Evolutionary conservation across 257 asterid genomes (phyloP), one percentile per base, ranked within the genome.

Genomic region (Schizonepeta tenuifolia): DNA sequence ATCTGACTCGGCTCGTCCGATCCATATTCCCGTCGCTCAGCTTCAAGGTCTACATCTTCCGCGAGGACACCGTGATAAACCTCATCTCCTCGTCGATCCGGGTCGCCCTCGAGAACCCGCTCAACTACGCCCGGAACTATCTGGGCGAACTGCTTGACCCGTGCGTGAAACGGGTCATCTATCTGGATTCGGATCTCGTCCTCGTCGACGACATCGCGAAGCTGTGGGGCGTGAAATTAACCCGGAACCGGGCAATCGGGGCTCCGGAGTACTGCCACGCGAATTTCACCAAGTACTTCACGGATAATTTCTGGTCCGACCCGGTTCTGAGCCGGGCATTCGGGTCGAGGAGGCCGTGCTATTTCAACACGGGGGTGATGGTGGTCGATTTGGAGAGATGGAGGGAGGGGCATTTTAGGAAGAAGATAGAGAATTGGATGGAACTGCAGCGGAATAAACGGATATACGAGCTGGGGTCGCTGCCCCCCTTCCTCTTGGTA

Each of bases 231-330:
- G 85, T 81, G 11, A 57, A 58, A 7, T 62, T 88, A 1, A 6
- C 75, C 10, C 71, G 36, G 0, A 75, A 66, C 0, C 74, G 75
- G 3, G 76, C 81, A 0, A 84, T 87, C 73, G 96, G 96, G 49
- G 97, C 96, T 0, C 97, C 97, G 18, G 92, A 88, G n/a, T 90
- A 90, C 41, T 90, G 97, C 66, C 97, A 88, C 83, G 93, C 96
- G 2, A 88, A 90, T 62, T 88, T 90, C 77, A 87, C 96, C 0
- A 83, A 83, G 11, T 90, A 90, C n/a, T 90, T 88, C 83, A 90
- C 90, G 1, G 90, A 84, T 0, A 33, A 66, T 0, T 88, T 90
- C 85, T 90, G 97, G 96, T 72, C 90, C 70, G 92, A 90, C 88
- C 92, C 93, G 57, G 67, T 17, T 0, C 12, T 90, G 35, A 57